Conservation (phyloP, 2,329 filamentous ascomycete species). For the Cordyceps fumosorosea region DNA sequence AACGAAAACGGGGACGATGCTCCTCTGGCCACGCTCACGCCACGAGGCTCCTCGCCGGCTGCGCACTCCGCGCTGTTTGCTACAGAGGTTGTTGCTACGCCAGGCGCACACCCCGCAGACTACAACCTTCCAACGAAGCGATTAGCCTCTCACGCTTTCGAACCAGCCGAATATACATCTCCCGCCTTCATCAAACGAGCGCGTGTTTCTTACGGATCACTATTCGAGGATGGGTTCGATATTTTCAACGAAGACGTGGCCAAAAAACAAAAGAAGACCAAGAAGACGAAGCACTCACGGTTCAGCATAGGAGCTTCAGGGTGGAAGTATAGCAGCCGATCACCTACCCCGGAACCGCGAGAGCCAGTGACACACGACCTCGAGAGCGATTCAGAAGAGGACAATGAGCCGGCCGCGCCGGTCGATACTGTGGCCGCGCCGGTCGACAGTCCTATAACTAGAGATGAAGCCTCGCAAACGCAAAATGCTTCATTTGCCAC, state of each 20-base stretch:
- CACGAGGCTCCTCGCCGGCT: conserved; percentile 16
- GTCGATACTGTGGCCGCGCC: conserved; percentile 14
- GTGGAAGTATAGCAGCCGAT: conserved; percentile 70
- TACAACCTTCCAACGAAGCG: conserved; percentile 26
- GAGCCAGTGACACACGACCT: conserved; percentile 27
- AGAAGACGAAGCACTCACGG: conserved; percentile 59
- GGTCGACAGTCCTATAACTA: conserved; percentile 22
- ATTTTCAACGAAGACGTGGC: conserved; percentile 64
- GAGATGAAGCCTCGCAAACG: conserved; percentile 31
- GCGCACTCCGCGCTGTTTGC: conserved; percentile 11
- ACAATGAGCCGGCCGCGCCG: conserved; percentile 3
- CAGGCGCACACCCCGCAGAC: conserved; percentile 16
- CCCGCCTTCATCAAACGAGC: conserved; percentile 73
- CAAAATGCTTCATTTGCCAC: conserved; percentile 22
- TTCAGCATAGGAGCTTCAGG: conserved; percentile 59
- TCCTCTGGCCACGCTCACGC: conserved; percentile 10
- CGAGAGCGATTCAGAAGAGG: conserved; percentile 18
- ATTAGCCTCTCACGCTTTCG: conserved; percentile 27
- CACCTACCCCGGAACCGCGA: conserved; percentile 60
- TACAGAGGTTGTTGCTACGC: conserved; percentile 15
- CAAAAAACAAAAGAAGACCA: conserved; percentile 48
- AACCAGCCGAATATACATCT: conserved; percentile 58
- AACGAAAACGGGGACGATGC: conserved; percentile 17
- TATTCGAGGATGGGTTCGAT: conserved; percentile 59
- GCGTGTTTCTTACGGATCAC: conserved; percentile 60